A percentile compares a stretch with the other conserved stretches of the same genome.
phyloP scores from a whole-genome alignment of 257 asterid species.

The Solanum bulbocastanum region DNA sequence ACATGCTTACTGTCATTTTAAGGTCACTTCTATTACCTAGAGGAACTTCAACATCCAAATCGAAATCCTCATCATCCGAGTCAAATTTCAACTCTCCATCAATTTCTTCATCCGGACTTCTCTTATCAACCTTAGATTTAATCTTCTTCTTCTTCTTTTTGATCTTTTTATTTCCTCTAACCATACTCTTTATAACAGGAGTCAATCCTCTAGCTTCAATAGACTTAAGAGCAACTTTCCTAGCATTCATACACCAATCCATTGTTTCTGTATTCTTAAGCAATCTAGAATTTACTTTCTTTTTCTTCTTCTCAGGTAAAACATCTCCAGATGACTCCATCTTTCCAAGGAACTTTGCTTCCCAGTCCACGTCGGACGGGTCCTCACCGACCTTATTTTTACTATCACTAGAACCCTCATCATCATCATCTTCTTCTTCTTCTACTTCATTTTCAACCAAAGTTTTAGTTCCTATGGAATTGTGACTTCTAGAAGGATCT shows the following conservation, averaged over 20 bases:
- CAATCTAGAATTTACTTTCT: constrained; percentile 37
- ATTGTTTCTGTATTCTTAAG: constrained; percentile 36
- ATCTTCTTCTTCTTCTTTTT: constrained; percentile 43
- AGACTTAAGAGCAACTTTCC: constrained; percentile 81
- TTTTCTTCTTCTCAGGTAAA: constrained; percentile 36
- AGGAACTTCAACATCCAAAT: constrained; percentile 10
- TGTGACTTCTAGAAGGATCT: constrained; percentile 11
- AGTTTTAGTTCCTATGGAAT: constrained; percentile 9
- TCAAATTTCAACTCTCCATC: constrained; percentile 37
- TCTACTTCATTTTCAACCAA: constrained; percentile 12
- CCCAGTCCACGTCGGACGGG: constrained; percentile 36
- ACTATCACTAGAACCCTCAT: background rate
- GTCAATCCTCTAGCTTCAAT: constrained; percentile 80
- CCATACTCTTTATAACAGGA: constrained; percentile 41
- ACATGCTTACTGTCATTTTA: constrained; percentile 33
- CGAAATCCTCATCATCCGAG: constrained; percentile 19
- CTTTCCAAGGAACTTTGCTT: constrained; percentile 71
- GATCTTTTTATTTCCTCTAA: constrained; percentile 31
- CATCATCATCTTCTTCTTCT: background rate
- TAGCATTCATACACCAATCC: constrained; percentile 96
- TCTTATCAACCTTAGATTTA: constrained; percentile 21
- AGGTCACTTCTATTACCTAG: constrained; percentile 25
- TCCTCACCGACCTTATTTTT: constrained; percentile 2
- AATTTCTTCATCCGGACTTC: background rate
- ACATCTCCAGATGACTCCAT: constrained; percentile 8